These are phyloP conservation scores for Leccinum rimulosum DNA, from an alignment of 768 basidiomycete genomes.

Conservation along the genomic window DNA sequence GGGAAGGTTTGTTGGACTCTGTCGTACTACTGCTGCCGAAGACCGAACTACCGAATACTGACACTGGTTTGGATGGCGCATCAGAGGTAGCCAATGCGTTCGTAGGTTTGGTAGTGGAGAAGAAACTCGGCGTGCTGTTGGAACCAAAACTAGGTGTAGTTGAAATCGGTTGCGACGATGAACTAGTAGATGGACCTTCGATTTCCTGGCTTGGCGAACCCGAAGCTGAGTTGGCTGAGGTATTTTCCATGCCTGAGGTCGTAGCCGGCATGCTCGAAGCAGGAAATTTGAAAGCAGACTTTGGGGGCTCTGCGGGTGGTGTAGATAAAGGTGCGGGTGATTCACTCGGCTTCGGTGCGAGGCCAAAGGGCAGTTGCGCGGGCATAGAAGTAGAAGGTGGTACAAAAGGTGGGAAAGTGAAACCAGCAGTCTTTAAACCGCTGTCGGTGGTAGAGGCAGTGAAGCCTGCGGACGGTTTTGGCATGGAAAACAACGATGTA, in stretches of 20 bases:
- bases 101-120: slow-evolving; percentile 17
- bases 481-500: slow-evolving; percentile 24
- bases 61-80: slow-evolving; percentile 17
- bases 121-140: slow-evolving; percentile 22
- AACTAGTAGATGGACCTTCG: slow-evolving; percentile 4
- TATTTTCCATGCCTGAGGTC: slow-evolving; percentile 11
- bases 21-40: slow-evolving; percentile 19
- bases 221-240: slow-evolving; percentile 3
- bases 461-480: slow-evolving; percentile 34
- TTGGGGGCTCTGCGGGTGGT: slow-evolving; percentile 20
- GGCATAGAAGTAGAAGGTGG: slow-evolving; percentile 17
- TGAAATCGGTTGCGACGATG: slow-evolving; percentile 12
- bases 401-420: slow-evolving; percentile 26
- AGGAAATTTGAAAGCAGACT: slow-evolving; percentile 30
- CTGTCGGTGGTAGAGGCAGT: slow-evolving; percentile 17
- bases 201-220: slow-evolving; percentile 12
- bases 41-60: slow-evolving; percentile 25
- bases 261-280: slow-evolving; percentile 6
- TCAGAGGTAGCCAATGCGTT: slow-evolving; percentile 23
- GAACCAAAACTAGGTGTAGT: slow-evolving; percentile 17
- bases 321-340: slow-evolving; percentile 9
- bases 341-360: slow-evolving; percentile 22
- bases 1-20: slow-evolving; percentile 16
- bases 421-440: slow-evolving; percentile 20
- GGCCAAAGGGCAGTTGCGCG: slow-evolving; percentile 12